These are phyloP conservation scores for Mucor racemosus DNA, from an alignment of 371 early-diverging fungal genomes.

Conservation along the genomic window DNA sequence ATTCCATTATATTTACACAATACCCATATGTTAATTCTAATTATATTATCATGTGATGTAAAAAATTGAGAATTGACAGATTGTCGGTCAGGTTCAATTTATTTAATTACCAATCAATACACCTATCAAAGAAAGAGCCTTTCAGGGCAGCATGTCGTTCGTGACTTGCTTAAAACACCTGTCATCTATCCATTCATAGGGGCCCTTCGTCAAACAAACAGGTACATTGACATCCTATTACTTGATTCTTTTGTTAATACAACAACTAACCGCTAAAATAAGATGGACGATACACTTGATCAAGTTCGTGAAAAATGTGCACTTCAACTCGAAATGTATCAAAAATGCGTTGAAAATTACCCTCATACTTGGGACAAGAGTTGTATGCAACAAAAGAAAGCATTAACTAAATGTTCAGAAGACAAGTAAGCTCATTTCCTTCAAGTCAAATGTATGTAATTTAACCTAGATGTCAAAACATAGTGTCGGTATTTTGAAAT, in stretches of 20 bases:
- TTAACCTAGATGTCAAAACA: neutral
- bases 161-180: neutral
- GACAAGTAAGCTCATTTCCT: constrained; percentile 60
- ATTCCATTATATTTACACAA: too few relatives aligned
- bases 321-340: constrained; percentile 76
- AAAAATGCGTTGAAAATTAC: constrained; percentile 77
- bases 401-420: constrained; percentile 82
- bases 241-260: neutral
- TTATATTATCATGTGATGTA: too few relatives aligned
- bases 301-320: constrained; percentile 83
- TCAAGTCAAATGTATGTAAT: neutral
- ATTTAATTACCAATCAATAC: too few relatives aligned
- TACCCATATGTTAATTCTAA: too few relatives aligned
- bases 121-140: too few relatives aligned
- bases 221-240: neutral
- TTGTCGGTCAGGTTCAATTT: too few relatives aligned
- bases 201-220: neutral
- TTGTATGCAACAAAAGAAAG: constrained; percentile 73
- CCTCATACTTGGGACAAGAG: constrained; percentile 74
- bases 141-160: neutral
- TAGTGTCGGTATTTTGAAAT: constrained; percentile 71
- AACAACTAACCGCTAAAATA: neutral
- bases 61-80: too few relatives aligned
- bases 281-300: constrained; percentile 72
- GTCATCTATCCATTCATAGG: constrained; percentile 2